phyloP scores from a whole-genome alignment of 371 early-diverging fungal species.

The Polyrhizophydium stewartii region DNA sequence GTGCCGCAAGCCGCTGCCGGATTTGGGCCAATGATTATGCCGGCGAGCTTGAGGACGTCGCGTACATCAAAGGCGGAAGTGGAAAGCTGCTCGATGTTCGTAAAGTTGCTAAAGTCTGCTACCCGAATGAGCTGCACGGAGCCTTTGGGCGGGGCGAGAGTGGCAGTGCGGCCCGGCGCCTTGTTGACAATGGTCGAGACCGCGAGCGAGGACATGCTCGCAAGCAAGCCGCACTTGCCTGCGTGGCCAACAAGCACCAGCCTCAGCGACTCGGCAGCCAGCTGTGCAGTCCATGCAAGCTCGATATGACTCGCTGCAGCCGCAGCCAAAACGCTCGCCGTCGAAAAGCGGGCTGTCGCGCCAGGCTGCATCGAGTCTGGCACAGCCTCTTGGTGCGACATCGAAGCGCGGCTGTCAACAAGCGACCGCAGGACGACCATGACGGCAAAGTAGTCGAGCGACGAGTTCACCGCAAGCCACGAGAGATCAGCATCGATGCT shows the following conservation, averaged over 20 bases:
- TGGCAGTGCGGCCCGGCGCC: not conserved
- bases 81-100: too few species aligned
- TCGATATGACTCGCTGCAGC: not conserved
- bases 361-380: not conserved
- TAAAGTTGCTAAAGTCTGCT: not conserved
- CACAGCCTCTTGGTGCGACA: not conserved
- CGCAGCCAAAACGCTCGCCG: too few species aligned
- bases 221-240: not conserved
- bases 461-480: not conserved
- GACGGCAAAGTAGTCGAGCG: constrained; percentile 1
- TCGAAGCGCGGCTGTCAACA: not conserved
- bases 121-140: not conserved
- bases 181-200: not conserved
- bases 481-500: not conserved
- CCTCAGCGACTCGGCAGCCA: constrained; percentile 7
- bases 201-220: not conserved
- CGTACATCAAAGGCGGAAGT: too few species aligned
- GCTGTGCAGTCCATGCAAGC: not conserved
- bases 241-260: constrained; percentile 6
- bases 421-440: not conserved
- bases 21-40: too few species aligned
- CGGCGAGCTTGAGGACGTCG: too few species aligned
- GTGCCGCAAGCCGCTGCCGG: too few species aligned
- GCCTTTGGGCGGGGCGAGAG: not conserved
- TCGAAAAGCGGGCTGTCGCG: not conserved